Evolutionary conservation across 345 rosid genomes (phyloP), one percentile per base, ranked within the genome.

Genomic region (Eucalyptus grandis): DNA sequence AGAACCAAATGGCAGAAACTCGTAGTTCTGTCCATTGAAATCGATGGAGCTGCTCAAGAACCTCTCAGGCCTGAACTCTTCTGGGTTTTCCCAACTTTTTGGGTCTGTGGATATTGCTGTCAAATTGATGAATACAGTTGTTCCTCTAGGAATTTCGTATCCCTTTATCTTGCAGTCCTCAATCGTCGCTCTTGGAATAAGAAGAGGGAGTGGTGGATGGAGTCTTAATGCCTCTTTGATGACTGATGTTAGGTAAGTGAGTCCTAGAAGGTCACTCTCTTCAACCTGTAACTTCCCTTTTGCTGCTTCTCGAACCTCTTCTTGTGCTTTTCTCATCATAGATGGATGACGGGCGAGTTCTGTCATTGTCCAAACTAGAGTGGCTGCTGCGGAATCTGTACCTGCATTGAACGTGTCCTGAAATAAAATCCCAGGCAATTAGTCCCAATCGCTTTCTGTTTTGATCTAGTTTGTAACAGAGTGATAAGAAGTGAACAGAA

Each of bases 381-480:
- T 88, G 14, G 94, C 87, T 6, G 95, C 86, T 2, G 90, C 27
- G 3, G 96, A 94, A 21, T 93, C 95, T 0, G 92, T 92, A 21
- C 95, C 96, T 7, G 94, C 96, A 12, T 92, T 16, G 89, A 93
- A 95, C 58, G 91, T 89, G 90, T 94, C 94, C 94, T 94, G 87
- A 21, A 34, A 37, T 43, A 72, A 37, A 72, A 72, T 72, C 46
- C 82, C 12, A 72, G 82, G 82, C 44, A 37, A 72, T 72, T 72
- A 72, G 82, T 72, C 82, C 82, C 26, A 37, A 37, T 17, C 46
- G 40, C 21, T 72, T 37, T 72, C 44, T 10, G 14, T 62, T 30
- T 34, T 72, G 14, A 72, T 37, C 44, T 37, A 37, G 26, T 72
- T 21, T 34, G 82, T 34, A 72, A 72, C 44, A 72, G 82, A 72